Evolutionary conservation across 148 eudicot species (phyloP), one percentile per base, ranked within the genome.

Genomic region (Nepenthes mirabilis): DNA sequence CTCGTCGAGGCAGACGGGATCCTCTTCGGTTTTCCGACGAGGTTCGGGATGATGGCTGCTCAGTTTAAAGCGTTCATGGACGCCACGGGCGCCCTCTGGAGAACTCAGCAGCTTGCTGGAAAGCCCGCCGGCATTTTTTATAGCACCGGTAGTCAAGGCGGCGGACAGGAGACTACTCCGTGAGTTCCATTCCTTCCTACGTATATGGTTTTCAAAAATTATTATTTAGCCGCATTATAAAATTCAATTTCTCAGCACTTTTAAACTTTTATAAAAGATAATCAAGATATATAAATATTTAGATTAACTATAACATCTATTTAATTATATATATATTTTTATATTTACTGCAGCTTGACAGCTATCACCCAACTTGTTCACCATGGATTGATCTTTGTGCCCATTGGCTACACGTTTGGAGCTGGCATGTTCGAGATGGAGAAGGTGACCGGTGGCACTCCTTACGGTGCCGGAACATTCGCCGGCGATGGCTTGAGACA

Each of bases 111-210:
- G 65, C 79, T 88, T 2, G 88, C 91, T 2, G 96, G 91, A 49
- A 85, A 85, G 60, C 96, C 96, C 11, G 91, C 86, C 0, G 91
- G 91, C 12, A 53, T 85, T 66, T 85, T 88, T 57, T 82, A 69
- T 78, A 75, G 83, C 75, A 85, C 96, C 0, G 88, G 86, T 2
- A 76, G 85, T 60, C 96, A 88, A 64, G 96, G 91, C 34, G 96
- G 96, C 12, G 96, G 96, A 34, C 96, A 85, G 64, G 96, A 88
- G 63, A 83, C 91, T 47, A 88, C 96, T 0, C 74, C 91, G 96
- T 85, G 37, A 75, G 84, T 76, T 10, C 61, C 5, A 49, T 49
- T 0, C 23, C 23, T 49, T 0, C 23, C 23, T 23, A 23, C 23
- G 23, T 23, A 0, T 23, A 23, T 23, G 23, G 23, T 23, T 23